Evolutionary conservation across 2,329 filamentous ascomycete species (phyloP).

Genomic region (Ophiostoma novo-ulmi): DNA sequence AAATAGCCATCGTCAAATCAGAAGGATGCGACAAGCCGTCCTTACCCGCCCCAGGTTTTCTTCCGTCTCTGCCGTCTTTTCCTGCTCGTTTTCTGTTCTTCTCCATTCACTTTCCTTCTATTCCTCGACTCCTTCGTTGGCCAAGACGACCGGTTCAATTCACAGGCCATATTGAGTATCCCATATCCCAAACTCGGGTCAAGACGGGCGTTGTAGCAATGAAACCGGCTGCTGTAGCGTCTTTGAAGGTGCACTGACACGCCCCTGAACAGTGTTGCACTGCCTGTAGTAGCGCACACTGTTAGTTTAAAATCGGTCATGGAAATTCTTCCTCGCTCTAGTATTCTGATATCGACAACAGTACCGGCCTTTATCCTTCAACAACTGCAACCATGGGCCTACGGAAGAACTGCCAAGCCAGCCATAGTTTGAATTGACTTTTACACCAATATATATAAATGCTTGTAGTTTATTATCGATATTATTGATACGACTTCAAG

Average conservation of each 20-base stretch:
- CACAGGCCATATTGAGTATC: neutral
- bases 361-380: neutral
- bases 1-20: neutral
- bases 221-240: neutral
- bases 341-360: too few relatives aligned
- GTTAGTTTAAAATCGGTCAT: too few relatives aligned
- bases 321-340: too few relatives aligned
- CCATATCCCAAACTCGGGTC: neutral
- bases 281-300: neutral
- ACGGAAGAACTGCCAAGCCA: neutral
- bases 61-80: neutral
- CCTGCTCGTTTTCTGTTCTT: neutral
- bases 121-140: neutral
- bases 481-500: neutral
- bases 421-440: neutral
- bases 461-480: neutral
- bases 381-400: neutral
- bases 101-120: neutral
- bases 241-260: neutral
- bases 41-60: constrained; percentile 3
- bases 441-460: neutral
- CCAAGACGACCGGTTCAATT: neutral
- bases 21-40: neutral
- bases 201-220: constrained; percentile 1
- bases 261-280: neutral